Evolutionary conservation across 2,329 filamentous ascomycete genomes (phyloP), one percentile per base, ranked within the genome.

Genomic region (Aspergillus clavatus): DNA sequence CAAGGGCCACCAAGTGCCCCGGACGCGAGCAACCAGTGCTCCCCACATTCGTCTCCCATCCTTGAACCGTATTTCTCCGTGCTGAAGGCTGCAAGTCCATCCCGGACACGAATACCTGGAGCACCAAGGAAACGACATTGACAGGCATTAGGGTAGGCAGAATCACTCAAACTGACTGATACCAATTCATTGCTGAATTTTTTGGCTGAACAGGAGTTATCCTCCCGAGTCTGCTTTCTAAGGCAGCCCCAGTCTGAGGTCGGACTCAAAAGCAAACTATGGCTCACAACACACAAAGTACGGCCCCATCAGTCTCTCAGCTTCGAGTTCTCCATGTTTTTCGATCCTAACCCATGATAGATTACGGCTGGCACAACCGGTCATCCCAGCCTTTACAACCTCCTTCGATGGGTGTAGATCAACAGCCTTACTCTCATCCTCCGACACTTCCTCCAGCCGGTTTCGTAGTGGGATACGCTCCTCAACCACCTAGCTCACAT

Each of bases 241-340:
- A 16, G 5, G 29, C 29, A 33, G 29, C 18, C 18, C 31, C 10
- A 11, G 3, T 29, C 31, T 21, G 4, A 24, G 8, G 23, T 24
- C 23, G 21, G 24, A 28, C 49, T 50, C 56, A 46, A 49, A 54
- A 26, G 27, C 48, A 43, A 58, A 58, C 45, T 54, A 63, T 66
- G 62, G 58, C 61, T 50, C 60, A 61, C 23, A 59, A 63, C 35
- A 43, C 57, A 39, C 53, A 60, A 12, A 57, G 62, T 66, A 62
- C 40, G 61, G 16, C 24, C 6, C 18, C 24, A 19, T 28, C 23
- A 14, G 29, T 7, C 6, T 16, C 2, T 10, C 35, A 19, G 22
- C 43, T n/a, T n/a, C n/a, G n/a, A n/a, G n/a, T n/a, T n/a, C n/a
- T n/a, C n/a, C n/a, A n/a, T n/a, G n/a, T n/a, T n/a, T n/a, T n/a